Base-by-base conservation (phyloP, 352 stramenopile genomes). In the Globisporangium radiosum region DNA sequence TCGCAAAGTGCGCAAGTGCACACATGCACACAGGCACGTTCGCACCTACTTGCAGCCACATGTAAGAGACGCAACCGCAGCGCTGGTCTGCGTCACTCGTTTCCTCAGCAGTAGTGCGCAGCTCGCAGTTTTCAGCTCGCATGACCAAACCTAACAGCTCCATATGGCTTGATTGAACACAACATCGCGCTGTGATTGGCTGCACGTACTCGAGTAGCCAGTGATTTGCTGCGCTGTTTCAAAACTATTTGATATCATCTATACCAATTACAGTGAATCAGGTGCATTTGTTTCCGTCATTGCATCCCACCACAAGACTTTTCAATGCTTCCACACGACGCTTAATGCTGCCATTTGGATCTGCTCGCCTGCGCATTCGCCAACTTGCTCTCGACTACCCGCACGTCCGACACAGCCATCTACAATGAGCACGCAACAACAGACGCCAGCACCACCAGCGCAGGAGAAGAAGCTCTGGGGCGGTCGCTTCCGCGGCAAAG, bases 401-500 rank as follows among this genome's bases (percentile, higher is more conserved):
- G 39, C 39, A 11, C 39, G 39, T 17, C 11, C 43, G 11, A 11
- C 10, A 47, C 43, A 25, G 2, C 25, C 25, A 25, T 25, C 25
- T 25, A 25, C 25, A 25, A 25, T 25, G 25, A 25, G 25, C 25
- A 25, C 25, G 25, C 25, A 25, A 25, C 25, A 25, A 2, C 25
- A 25, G 25, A 25, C 74, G 33, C 55, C 66, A 55, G 57, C 73
- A 6, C 57, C 33, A n/a, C 52, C 13, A 19, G 68, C 62, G 45
- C 72, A 76, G 51, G 74, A 79, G 56, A 90, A 90, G 70, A 94
- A 94, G 69, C 79, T 94, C 37, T 94, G 84, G 84, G 94, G 94
- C 67, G 94, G 94, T 5, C 81, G 94, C 39, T 98, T 98, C 77
- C 93, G 92, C 63, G 92, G 90, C 64, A 94, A 97, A 65, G 94